Percentiles rank a stretch among this genome's conserved stretches.
Evolutionary conservation across 2,329 filamentous ascomycete genomes (phyloP).

Genomic region (Remersonia thermophila): DNA sequence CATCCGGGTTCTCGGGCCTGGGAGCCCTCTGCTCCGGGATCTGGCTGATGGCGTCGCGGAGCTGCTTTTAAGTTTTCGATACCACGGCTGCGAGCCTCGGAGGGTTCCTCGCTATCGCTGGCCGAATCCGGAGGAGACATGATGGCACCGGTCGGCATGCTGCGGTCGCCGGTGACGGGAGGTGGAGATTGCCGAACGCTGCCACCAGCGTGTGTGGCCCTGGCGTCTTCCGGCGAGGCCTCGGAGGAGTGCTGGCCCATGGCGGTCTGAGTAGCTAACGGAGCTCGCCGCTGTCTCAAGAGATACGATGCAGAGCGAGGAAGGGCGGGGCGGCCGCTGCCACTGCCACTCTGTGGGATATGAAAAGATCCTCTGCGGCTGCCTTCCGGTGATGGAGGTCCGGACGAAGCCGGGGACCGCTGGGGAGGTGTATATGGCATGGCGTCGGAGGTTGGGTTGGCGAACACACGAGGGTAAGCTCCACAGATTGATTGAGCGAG

Average conservation of each 20-base stretch:
- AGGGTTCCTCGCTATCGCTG: slow-evolving; percentile 67
- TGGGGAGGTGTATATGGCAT: slow-evolving; percentile 87
- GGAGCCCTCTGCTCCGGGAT: slow-evolving; percentile 55
- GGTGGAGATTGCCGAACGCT: slow-evolving; percentile 74
- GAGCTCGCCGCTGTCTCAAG: slow-evolving; percentile 48
- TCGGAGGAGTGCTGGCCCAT: slow-evolving; percentile 33
- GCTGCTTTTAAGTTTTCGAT: slow-evolving; percentile 47
- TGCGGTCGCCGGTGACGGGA: slow-evolving; percentile 57
- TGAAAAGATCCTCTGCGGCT: slow-evolving; percentile 49
- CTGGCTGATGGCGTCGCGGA: slow-evolving; percentile 72
- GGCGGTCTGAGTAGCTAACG: slow-evolving; percentile 28
- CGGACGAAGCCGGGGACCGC: slow-evolving; percentile 49
- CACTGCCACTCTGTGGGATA: slow-evolving; percentile 22
- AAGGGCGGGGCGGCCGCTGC: slow-evolving; percentile 37
- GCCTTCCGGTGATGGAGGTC: slow-evolving; percentile 40
- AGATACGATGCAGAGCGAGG: slow-evolving; percentile 56
- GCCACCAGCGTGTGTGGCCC: slow-evolving; percentile 35
- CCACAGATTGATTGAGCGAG: not conserved
- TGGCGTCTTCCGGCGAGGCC: slow-evolving; percentile 38
- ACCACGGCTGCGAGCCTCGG: slow-evolving; percentile 28
- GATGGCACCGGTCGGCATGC: slow-evolving; percentile 72
- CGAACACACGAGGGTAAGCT: slow-evolving; percentile 12
- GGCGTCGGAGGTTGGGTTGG: slow-evolving; percentile 21
- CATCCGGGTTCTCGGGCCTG: slow-evolving; percentile 17
- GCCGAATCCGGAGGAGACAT: slow-evolving; percentile 81